Conservation (phyloP, 352 stramenopile genomes). For the Phytophthora ohioensis region DNA sequence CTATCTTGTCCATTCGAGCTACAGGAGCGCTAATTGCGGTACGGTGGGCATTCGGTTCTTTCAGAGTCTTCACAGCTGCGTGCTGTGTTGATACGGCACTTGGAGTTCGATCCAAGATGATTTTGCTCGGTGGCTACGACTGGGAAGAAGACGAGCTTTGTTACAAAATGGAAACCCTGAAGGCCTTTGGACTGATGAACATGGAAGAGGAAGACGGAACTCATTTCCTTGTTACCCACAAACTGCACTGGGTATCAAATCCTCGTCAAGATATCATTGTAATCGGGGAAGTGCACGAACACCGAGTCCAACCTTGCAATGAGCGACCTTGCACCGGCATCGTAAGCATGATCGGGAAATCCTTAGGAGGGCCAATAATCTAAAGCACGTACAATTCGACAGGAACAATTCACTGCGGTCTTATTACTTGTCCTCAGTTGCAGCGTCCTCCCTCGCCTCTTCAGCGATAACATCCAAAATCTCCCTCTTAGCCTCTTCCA, state of each 20-base stretch:
- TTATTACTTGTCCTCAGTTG: conserved; percentile 16
- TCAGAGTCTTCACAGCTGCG: conserved; percentile 3
- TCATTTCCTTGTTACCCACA: background rate
- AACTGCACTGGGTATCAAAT: conserved; percentile 1
- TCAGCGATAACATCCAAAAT: conserved; percentile 22
- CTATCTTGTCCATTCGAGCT: conserved; percentile 21
- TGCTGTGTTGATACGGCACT: conserved; percentile 22
- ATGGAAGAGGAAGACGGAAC: conserved; percentile 9
- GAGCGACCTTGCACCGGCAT: conserved; percentile 6
- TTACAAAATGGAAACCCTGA: conserved; percentile 10
- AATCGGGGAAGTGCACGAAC: conserved; percentile 5
- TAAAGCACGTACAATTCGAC: background rate
- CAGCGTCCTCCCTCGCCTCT: conserved; percentile 24
- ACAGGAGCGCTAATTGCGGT: conserved; percentile 12
- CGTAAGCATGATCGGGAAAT: background rate
- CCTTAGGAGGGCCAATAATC: conserved; percentile 4
- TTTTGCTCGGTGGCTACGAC: conserved; percentile 9
- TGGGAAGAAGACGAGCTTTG: conserved; percentile 6
- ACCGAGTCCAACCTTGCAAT: background rate
- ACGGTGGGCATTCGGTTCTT: conserved; percentile 11
- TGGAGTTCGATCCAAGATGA: conserved; percentile 12
- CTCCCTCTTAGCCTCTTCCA: conserved; percentile 32
- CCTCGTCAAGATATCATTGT: conserved; percentile 15
- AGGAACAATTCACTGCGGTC: background rate
- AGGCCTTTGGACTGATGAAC: conserved; percentile 14